Evolutionary conservation across 163 green algal genomes (phyloP), one percentile per base, ranked within the genome.

Genomic region (Scenedesmus sp.): DNA sequence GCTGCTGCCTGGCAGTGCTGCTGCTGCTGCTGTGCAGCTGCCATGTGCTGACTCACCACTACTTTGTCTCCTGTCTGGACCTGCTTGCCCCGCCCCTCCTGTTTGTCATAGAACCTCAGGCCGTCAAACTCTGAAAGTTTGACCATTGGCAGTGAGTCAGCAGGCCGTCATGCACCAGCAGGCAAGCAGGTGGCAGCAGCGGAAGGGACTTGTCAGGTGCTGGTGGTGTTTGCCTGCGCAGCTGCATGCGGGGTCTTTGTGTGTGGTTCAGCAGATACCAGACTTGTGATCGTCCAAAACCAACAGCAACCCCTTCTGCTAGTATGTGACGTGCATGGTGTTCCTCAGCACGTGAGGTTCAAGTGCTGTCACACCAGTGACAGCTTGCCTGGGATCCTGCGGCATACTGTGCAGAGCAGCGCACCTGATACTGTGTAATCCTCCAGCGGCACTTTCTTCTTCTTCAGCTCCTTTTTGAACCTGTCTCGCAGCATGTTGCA

Each of bases 381-480:
- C 77, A 84, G 77, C 5, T 1, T 85, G 79, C 46, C 79, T 34
- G 52, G 26, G 23, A 59, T 16, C 79, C n/a, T 46, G 34, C 16
- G 7, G 46, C 1, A n/a, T 0, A 2, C 67, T 20, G 18, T 26
- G 54, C 9, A 46, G 0, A 15, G 55, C 15, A 87, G 23, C 70
- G 3, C 9, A 94, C 90, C 85, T 59, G 92, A 88, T 54, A 86
- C 34, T 1, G 74, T 88, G 81, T 97, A 98, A 16, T 98, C 95
- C 76, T 96, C 95, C 6, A 94, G 7, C 1, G 94, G 86, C 13
- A 97, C 93, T 62, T 96, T 97, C 12, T 84, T 86, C 88, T 97
- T 97, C 82, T 98, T 98, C 20, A 98, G 93, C 87, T 98, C 96
- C 89, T 98, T 98, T 55, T 96, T 96, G 88, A 98, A 98, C n/a